phyloP scores from a whole-genome alignment of 2,329 filamentous ascomycete species.

The Hypoxylon sp. region DNA sequence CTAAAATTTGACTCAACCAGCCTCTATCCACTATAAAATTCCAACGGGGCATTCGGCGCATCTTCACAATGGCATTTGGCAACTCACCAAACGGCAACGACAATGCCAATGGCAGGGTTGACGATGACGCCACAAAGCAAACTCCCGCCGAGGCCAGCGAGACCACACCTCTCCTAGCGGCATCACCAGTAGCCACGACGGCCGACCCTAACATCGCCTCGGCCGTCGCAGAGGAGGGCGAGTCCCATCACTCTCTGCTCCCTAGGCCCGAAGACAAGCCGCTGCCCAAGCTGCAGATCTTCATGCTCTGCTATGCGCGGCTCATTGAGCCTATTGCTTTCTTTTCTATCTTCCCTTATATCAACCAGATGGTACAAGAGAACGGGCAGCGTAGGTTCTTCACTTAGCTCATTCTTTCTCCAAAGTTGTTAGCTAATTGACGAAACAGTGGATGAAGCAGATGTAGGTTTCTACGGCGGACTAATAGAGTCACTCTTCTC shows the following conservation, averaged over 20 bases:
- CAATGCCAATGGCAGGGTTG: conserved; percentile 11
- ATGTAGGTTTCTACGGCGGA: conserved; percentile 85
- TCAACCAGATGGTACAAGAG: conserved; percentile 81
- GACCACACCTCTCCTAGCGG: conserved; percentile 36
- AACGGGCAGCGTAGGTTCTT: conserved; percentile 65
- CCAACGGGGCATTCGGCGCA: neutral
- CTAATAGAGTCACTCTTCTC: conserved; percentile 83
- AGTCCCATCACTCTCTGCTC: conserved; percentile 24
- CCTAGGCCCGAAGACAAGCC: conserved; percentile 61
- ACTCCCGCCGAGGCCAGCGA: conserved; percentile 21
- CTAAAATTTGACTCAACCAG: neutral
- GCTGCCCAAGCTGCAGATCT: conserved; percentile 75
- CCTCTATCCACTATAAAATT: neutral
- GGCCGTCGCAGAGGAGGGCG: conserved; percentile 13
- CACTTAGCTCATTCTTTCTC: neutral
- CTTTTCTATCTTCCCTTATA: conserved; percentile 85
- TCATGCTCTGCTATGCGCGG: conserved; percentile 80
- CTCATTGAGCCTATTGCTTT: conserved; percentile 84
- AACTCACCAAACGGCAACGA: conserved; percentile 13
- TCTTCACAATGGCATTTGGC: conserved; percentile 24
- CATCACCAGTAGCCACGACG: conserved; percentile 27
- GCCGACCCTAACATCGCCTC: conserved; percentile 21
- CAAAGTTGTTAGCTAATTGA: conserved; percentile 1
- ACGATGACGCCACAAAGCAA: neutral
- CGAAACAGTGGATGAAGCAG: conserved; percentile 65